Conservation (phyloP, 257 asterid genomes). For the Nicotiana obtusifolia region DNA sequence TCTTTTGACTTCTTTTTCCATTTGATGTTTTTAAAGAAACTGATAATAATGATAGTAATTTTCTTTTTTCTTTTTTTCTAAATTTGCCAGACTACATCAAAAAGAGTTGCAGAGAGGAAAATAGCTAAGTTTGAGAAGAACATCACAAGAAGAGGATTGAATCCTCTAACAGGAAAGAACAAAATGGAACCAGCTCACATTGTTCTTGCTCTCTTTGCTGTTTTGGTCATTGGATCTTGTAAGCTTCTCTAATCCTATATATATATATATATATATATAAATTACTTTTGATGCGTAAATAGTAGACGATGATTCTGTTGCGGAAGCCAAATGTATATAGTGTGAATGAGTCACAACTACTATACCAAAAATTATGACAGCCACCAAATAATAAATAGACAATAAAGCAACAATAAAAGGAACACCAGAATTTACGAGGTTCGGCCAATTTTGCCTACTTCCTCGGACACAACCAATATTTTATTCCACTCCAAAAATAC, state of each 20-base stretch:
- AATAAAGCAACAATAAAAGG: too few relatives aligned
- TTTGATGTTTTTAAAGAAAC: not conserved
- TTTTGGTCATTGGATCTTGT: conserved; percentile 72
- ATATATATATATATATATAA: too few relatives aligned
- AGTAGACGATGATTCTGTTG: too few relatives aligned
- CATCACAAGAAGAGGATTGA: conserved; percentile 63
- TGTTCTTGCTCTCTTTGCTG: conserved; percentile 67
- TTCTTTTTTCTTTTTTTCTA: not conserved
- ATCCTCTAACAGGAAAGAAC: conserved; percentile 34
- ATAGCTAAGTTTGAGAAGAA: conserved; percentile 86
- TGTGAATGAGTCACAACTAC: too few relatives aligned
- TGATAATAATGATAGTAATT: not conserved
- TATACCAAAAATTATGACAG: too few relatives aligned
- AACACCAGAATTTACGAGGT: too few relatives aligned
- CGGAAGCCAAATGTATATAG: too few relatives aligned
- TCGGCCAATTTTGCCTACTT: too few relatives aligned
- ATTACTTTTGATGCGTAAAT: too few relatives aligned
- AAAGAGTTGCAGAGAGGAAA: conserved; percentile 67
- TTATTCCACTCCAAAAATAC: too few relatives aligned
- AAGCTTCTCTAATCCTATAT: conserved; percentile 12
- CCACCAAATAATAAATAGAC: too few relatives aligned
- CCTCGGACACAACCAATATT: too few relatives aligned
- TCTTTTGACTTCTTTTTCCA: not conserved
- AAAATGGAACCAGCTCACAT: conserved; percentile 65
- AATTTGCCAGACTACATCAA: conserved; percentile 61